Base-by-base conservation (phyloP, 2,329 filamentous ascomycete genomes). In the Ceratocystis diversiconidia region DNA sequence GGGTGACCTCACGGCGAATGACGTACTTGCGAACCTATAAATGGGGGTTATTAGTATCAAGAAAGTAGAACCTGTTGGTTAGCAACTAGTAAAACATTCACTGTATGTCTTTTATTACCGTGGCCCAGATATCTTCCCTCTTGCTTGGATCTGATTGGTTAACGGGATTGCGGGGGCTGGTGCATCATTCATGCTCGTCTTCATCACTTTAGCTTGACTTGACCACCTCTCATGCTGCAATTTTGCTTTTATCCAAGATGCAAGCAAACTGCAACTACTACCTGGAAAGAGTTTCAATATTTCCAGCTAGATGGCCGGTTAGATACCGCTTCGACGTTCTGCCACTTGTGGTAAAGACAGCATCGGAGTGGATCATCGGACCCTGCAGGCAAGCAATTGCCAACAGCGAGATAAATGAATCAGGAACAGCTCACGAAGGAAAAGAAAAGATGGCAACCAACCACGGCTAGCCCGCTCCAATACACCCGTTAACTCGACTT, bases 1-100 rank as follows among this genome's bases (percentile, higher is more conserved):
- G 89, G 83, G 91, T 86, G 75, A 99, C 87, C 80, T 97, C 94
- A 79, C 94, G 94, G 79, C 94, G 94, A 76, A 99, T 97, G 80
- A 99, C 94, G 83, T 96, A 99, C 85, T 97, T 96, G 85, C 94
- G 92, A 81, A 94, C 89, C 89, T 92, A 82, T 73, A 41, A 44
- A 61, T 59, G 22, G 8, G 25, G 48, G 46, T 10, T 22, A 61
- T 67, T 67, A 67, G 63, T 65, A 67, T 65, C 5, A 43, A 61
- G 44, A 44, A 15, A 30, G 17, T 1, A 52, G 19, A 28, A 57
- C 19, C 62, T 64, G 28, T 64, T 66, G 70, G 73, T 76, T 75
- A 76, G 75, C 72, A 69, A 69, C 70, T 70, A 67, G 66, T 62
- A 66, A 30, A 67, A 36, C 64, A 68, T 61, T 60, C 66, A 66